Percentiles rank a stretch among this genome's conserved stretches.
Evolutionary conservation across 2,329 filamentous ascomycete species (phyloP).

Genomic region (Cercospora sp.): DNA sequence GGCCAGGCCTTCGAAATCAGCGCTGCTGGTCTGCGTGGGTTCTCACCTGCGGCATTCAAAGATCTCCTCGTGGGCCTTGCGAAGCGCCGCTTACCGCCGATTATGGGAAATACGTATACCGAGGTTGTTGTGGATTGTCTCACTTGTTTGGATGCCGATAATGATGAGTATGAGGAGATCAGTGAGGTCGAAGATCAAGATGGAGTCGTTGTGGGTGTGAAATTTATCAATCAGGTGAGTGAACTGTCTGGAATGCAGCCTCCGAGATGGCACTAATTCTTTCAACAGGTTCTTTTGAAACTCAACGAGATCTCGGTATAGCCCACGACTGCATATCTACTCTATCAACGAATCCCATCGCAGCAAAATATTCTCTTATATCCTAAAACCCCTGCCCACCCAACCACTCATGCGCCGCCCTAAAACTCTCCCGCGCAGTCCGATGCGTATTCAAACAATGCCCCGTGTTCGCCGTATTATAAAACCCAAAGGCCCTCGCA

Average conservation of each 20-base stretch:
- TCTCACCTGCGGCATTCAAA: no score
- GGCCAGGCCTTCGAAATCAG: no score
- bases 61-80: no score
- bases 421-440: neutral
- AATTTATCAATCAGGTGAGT: neutral
- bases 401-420: neutral
- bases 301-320: neutral
- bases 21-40: no score
- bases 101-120: no score
- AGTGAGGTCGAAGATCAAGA: neutral
- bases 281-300: neutral
- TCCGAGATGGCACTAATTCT: no score
- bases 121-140: no score
- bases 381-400: neutral
- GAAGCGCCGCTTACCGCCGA: no score
- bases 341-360: neutral
- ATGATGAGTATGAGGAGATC: neutral
- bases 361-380: no score
- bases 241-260: no score
- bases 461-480: neutral
- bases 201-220: neutral
- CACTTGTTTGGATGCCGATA: no score
- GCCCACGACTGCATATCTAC: neutral
- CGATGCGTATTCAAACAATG: neutral
- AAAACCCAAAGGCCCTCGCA: neutral